Base-by-base conservation (phyloP, 2,329 filamentous ascomycete genomes). In the Boeremia lycopersici region DNA sequence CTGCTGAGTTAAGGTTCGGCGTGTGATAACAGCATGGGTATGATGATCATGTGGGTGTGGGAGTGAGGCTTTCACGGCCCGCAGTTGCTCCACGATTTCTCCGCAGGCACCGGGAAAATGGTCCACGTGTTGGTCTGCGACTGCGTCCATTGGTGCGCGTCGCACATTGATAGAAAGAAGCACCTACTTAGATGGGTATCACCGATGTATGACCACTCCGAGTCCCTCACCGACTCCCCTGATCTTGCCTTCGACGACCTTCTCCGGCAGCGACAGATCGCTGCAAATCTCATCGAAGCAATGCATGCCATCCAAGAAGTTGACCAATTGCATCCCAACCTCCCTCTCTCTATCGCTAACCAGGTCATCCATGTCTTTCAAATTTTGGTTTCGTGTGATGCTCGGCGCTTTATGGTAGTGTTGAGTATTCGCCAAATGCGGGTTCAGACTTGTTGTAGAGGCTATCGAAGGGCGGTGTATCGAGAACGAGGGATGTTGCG, bases 211-310 rank as follows among this genome's bases (percentile, higher is more conserved):
- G 17, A 76, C 62, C 13, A 74, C 52, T 35, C 68, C 62, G 36
- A 73, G 28, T 0, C 61, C 72, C 39, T 75, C 73, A 19, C 73
- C 73, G 52, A 66, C 40, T 6, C 67, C 65, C 73, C 85, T 86
- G 42, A 95, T 75, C 71, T 83, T 86, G 33, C 86, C 85, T 76
- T 91, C 81, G 13, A 93, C 86, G 67, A 89, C 86, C 54, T 80
- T 81, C 68, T 93, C 88, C 6, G 84, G 85, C 70, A 91, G 70
- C 58, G 88, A 86, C 72, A 87, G 81, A 77, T 92, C 89, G 1
- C 87, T 89, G 69, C 90, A 90, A 61, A 93, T 91, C 79, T 93
- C 87, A 76, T 95, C 91, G 74, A 93, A 89, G 64, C 84, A 86
- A 70, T 91, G 89, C 61, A 83, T 83, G 0, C 90, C 91, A 73